Conservation (phyloP, 495 filamentous ascomycete genomes). For the Sabuloglossum arenarium region DNA sequence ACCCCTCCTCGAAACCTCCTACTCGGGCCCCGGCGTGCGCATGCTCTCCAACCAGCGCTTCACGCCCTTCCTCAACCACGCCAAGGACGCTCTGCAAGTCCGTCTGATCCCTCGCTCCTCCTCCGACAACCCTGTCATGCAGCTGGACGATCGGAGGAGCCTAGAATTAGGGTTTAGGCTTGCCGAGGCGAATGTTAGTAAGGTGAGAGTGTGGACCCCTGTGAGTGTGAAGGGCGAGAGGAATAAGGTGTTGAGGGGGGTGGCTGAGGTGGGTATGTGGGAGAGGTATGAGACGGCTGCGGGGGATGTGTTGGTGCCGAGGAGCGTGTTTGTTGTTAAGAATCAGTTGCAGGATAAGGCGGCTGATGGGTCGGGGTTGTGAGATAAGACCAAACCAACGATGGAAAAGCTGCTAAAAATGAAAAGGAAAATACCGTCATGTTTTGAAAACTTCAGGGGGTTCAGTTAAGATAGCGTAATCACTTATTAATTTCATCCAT, state of each 20-base stretch:
- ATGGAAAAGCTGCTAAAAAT: too few species aligned
- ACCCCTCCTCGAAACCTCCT: conserved; percentile 1
- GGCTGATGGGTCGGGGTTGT: too few species aligned
- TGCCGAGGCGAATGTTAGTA: conserved; percentile 1
- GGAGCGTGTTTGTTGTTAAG: conserved; percentile 4
- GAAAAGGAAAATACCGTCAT: too few species aligned
- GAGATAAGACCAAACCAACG: too few species aligned
- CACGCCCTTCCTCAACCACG: background rate
- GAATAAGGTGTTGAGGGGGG: background rate
- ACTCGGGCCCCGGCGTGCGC: background rate
- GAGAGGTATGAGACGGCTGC: conserved; percentile 4
- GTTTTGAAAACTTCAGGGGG: too few species aligned
- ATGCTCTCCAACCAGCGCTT: conserved; percentile 7
- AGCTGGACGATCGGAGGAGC: background rate
- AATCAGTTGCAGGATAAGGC: too few species aligned
- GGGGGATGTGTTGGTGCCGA: background rate
- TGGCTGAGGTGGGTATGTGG: background rate
- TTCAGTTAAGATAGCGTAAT: too few species aligned
- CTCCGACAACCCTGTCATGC: background rate
- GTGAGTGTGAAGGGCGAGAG: too few species aligned
- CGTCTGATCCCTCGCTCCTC: background rate
- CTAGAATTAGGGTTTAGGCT: background rate
- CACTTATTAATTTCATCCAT: too few species aligned
- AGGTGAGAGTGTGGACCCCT: conserved; percentile 1
- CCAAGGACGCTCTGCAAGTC: background rate